Percentiles rank a stretch among this genome's conserved stretches.
Evolutionary conservation across 306 rosid species (phyloP).

Genomic region (Purshia tridentata): DNA sequence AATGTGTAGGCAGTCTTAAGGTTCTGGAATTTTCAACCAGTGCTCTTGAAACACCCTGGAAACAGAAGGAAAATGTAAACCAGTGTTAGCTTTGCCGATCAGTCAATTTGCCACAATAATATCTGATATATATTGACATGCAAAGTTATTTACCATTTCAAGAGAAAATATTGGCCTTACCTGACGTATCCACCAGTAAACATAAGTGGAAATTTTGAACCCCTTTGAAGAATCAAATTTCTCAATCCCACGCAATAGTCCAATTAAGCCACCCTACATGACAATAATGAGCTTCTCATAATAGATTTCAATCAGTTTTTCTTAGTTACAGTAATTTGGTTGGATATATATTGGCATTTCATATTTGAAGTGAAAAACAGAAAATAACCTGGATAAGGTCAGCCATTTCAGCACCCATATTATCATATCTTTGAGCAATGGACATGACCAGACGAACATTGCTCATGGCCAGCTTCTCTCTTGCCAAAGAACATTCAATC

Average conservation of each 20-base stretch:
- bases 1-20: constrained; percentile 73
- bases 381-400: constrained; percentile 89
- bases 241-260: constrained; percentile 91
- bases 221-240: constrained; percentile 95
- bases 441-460: constrained; percentile 92
- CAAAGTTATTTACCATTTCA: constrained; percentile 11
- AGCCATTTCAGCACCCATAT: constrained; percentile 88
- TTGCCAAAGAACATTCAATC: constrained; percentile 77
- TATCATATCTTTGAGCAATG: constrained; percentile 91
- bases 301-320: constrained; percentile 6
- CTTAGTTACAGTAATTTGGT: not conserved
- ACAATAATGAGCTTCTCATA: constrained; percentile 14
- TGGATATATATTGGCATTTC: constrained; percentile 10
- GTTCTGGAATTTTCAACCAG: constrained; percentile 88
- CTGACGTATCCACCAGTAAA: constrained; percentile 99
- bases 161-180: constrained; percentile 38
- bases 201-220: constrained; percentile 91
- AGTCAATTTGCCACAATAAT: not conserved
- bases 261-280: constrained; percentile 90
- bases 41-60: constrained; percentile 92
- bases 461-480: constrained; percentile 92
- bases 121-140: constrained; percentile 8
- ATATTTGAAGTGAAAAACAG: constrained; percentile 1
- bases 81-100: not conserved
- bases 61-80: constrained; percentile 17